Base-by-base conservation (phyloP, 345 rosid genomes). In the Turnera subulata region DNA sequence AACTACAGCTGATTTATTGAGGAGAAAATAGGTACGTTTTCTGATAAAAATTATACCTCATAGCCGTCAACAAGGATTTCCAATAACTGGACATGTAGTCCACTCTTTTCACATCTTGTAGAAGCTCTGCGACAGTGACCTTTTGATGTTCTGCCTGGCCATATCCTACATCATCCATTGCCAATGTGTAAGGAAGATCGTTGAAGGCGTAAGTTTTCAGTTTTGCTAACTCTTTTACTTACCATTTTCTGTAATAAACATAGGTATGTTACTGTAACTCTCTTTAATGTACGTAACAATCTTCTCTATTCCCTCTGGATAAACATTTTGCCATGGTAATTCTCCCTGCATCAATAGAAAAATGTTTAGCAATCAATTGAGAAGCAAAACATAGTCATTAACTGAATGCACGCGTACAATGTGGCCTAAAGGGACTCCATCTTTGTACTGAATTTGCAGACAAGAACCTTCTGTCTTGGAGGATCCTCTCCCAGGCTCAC, bases 221-320 rank as follows among this genome's bases (percentile, higher is more conserved):
- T n/a, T 48, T 18, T 1, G 8, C 25, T 47, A 2, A 20, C 11
- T 10, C 6, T 21, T 2, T 15, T 23, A 49, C 72, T 67, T 46
- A 75, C 86, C 88, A 66, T 80, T 80, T 64, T 77, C 84, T 43
- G 83, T 79, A 6, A 84, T 75, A 71, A 65, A 73, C 80, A 84
- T 75, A 21, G 84, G 81, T 32, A 32, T 66, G 70, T 77, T 77
- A 32, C 75, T 71, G 65, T 70, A 81, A 47, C 81, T 75, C 24
- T 73, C 73, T 45, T 76, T 77, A 22, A 77, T 21, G 10, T 73
- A 75, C 43, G 57, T 69, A 13, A 81, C 46, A 0, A 61, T 61
- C 15, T 75, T 71, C 58, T 71, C 79, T 79, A 81, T 70, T 24
- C 89, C 84, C 62, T 62, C 42, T 2, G 86, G 86, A 65, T 70